These are phyloP conservation scores for Brassica carinata DNA, from an alignment of 345 rosid genomes.

Conservation along the genomic window DNA sequence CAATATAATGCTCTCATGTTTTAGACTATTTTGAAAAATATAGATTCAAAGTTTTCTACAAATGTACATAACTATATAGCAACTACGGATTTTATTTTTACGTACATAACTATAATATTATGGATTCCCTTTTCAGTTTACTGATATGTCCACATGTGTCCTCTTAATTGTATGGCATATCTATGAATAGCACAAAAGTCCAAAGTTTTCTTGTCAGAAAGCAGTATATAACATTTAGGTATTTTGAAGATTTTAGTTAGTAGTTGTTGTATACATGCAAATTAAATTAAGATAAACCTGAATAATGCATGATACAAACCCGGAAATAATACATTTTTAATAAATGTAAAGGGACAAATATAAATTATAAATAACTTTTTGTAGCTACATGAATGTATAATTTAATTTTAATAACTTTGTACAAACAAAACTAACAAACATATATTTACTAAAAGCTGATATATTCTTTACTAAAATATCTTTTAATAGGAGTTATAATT, in stretches of 20 bases:
- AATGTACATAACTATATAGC: too few species aligned
- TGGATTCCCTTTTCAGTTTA: too few species aligned
- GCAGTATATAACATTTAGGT: not conserved
- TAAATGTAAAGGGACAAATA: not conserved
- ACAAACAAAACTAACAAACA: not conserved
- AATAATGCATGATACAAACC: not conserved
- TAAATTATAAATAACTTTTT: not conserved
- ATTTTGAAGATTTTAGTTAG: not conserved
- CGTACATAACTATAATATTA: too few species aligned
- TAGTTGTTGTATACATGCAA: not conserved
- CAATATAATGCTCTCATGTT: not conserved
- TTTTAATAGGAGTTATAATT: slow-evolving; percentile 32
- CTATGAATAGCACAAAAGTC: not conserved
- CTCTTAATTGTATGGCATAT: not conserved
- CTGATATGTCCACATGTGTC: slow-evolving; percentile 22
- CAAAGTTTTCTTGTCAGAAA: not conserved
- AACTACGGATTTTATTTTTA: too few species aligned
- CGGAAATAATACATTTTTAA: too few species aligned
- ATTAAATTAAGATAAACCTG: not conserved
- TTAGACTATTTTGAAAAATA: not conserved
- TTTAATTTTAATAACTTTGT: not conserved
- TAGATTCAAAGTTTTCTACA: too few species aligned
- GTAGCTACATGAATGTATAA: not conserved
- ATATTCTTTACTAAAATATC: not conserved
- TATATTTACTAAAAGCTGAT: not conserved